Evolutionary conservation across 179 eudicot species (phyloP).

Genomic region (Gypsophila paniculata): DNA sequence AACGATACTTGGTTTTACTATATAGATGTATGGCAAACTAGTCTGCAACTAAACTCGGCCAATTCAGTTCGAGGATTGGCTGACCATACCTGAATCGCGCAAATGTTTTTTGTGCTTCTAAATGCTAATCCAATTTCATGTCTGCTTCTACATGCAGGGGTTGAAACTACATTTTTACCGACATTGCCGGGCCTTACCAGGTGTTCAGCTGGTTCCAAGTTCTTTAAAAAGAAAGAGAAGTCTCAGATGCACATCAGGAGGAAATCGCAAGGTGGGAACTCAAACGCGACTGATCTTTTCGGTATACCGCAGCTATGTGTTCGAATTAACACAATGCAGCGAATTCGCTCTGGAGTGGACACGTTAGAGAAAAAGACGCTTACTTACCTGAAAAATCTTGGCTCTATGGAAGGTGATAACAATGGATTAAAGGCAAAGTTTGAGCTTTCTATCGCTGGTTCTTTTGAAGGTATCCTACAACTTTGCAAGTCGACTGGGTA

Average conservation of each 20-base stretch:
- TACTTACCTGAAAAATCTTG: slow-evolving; percentile 46
- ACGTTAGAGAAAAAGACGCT: slow-evolving; percentile 53
- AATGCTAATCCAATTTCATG: slow-evolving; percentile 1
- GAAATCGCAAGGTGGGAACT: slow-evolving; percentile 45
- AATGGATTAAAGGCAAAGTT: slow-evolving; percentile 40
- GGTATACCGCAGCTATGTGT: slow-evolving; percentile 64
- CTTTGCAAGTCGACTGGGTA: slow-evolving; percentile 67
- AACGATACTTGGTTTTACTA: too few species aligned
- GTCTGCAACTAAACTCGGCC: too few species aligned
- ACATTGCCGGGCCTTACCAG: slow-evolving; percentile 73
- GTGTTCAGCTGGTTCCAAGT: slow-evolving; percentile 68
- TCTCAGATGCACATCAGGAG: slow-evolving; percentile 39
- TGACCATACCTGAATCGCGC: too few species aligned
- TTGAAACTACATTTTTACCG: slow-evolving; percentile 53
- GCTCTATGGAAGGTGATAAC: slow-evolving; percentile 33
- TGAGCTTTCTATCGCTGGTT: slow-evolving; percentile 57
- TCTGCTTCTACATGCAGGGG: slow-evolving; percentile 43
- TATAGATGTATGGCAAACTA: too few species aligned
- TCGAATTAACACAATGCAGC: slow-evolving; percentile 70
- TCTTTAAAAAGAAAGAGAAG: slow-evolving; percentile 70
- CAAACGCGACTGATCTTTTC: slow-evolving; percentile 38
- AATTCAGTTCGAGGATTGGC: too few species aligned
- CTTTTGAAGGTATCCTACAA: slow-evolving; percentile 60
- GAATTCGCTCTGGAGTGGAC: slow-evolving; percentile 56
- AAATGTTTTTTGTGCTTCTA: not conserved